phyloP scores from a whole-genome alignment of 441 rosid genomes.

The Populus hybrid region DNA sequence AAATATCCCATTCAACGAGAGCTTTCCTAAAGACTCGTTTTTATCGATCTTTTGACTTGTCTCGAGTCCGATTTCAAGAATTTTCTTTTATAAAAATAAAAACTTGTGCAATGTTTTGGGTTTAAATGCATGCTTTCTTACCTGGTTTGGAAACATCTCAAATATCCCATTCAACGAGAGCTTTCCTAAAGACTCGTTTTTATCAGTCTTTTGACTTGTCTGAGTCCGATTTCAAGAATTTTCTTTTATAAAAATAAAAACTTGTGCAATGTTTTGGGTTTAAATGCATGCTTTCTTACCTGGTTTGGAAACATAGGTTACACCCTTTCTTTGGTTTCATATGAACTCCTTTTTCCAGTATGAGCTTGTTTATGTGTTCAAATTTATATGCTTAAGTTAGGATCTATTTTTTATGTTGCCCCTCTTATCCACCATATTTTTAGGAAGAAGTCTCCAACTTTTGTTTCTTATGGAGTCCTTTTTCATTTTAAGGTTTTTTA shows the following conservation, averaged over 20 bases:
- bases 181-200: no score
- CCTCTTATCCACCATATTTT: no score
- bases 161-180: no score
- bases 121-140: neutral
- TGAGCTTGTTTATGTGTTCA: neutral
- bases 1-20: neutral
- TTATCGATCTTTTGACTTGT: no score
- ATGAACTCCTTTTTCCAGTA: neutral
- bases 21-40: neutral
- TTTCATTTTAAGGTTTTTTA: no score
- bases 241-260: no score
- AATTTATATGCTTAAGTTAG: neutral
- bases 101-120: neutral
- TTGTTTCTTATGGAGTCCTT: no score
- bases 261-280: neutral
- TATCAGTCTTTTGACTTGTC: no score
- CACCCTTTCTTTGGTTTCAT: neutral
- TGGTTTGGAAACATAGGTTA: neutral
- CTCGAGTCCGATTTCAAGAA: neutral
- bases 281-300: neutral
- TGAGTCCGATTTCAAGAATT: neutral
- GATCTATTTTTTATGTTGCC: neutral
- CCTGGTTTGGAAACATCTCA: neutral
- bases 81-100: no score
- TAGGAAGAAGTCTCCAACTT: neutral